Evolutionary conservation across 2,329 filamentous ascomycete species (phyloP).

Genomic region (Gnomoniopsis sp.): DNA sequence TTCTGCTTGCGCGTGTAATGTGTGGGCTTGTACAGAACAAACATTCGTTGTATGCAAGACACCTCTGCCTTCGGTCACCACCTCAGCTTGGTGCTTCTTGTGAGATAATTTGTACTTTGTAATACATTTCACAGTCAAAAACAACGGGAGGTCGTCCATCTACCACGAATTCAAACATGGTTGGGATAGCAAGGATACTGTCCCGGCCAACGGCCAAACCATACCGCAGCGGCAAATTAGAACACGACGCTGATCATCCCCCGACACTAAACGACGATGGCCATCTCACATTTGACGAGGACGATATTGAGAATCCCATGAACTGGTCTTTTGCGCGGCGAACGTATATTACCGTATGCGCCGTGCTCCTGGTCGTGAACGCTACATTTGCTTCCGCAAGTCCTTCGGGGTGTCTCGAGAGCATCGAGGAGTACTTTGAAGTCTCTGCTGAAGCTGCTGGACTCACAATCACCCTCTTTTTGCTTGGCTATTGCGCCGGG

Average conservation of each 20-base stretch:
- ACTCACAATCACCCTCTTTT: conserved; percentile 51
- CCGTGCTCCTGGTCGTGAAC: conserved; percentile 49
- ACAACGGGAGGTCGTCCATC: not conserved
- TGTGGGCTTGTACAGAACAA: too few species aligned
- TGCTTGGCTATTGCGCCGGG: conserved; percentile 56
- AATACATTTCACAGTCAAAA: too few species aligned
- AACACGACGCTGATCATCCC: conserved; percentile 25
- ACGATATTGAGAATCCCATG: conserved; percentile 48
- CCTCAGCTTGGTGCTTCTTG: too few species aligned
- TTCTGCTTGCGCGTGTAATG: too few species aligned
- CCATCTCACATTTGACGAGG: conserved; percentile 46
- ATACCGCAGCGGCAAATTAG: conserved; percentile 40
- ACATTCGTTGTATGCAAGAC: too few species aligned
- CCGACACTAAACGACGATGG: conserved; percentile 47
- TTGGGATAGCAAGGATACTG: conserved; percentile 38
- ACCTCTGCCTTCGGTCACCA: too few species aligned
- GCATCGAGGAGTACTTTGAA: conserved; percentile 41
- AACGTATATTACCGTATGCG: conserved; percentile 37
- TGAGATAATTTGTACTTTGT: too few species aligned
- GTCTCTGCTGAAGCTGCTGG: conserved; percentile 45
- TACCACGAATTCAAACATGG: conserved; percentile 29
- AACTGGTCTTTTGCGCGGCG: conserved; percentile 43
- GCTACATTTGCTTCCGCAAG: conserved; percentile 50
- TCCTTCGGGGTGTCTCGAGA: conserved; percentile 32
- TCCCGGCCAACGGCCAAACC: conserved; percentile 52